Base-by-base conservation (phyloP, 345 rosid genomes). In the Balakata baccata region DNA sequence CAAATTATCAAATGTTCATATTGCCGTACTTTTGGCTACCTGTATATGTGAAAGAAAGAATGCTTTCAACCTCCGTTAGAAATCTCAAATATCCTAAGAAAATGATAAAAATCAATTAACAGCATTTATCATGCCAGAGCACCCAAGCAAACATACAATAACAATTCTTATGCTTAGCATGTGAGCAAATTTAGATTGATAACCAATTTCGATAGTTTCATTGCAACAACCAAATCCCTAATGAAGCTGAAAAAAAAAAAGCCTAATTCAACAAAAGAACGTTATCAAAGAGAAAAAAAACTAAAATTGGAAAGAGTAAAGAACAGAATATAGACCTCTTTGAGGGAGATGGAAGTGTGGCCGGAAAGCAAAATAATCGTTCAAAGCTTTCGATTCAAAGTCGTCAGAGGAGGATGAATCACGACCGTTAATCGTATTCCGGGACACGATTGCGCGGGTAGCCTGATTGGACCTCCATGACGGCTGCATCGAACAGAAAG, bases 291-390 rank as follows among this genome's bases (percentile, higher is more conserved):
- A 8, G n/a, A 7, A n/a, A 9, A 14, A 23, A 45, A 7, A n/a
- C 29, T 22, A 51, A 71, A 63, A 46, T 16, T 47, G 54, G n/a
- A 4, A 6, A 51, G 29, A 54, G 49, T 11, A 46, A 59, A 58
- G 50, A 50, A 56, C 25, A 67, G 65, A 84, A 64, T 78, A 73
- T 82, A 78, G 75, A 84, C 89, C 90, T 85, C 87, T 83, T 60
- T 65, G 56, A 16, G 80, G 80, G 38, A 79, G 73, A 71, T 73
- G 75, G 62, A 82, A 84, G 41, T 77, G 78, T 51, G 85, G 69
- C 13, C 68, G 41, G 37, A 77, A 50, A 49, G 65, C 20, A 72
- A 53, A 57, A 34, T 77, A 72, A 20, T 69, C 20, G 54, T 41
- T 52, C 62, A 74, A 16, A 58, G 72, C 20, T 46, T n/a, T 63